Conservation (phyloP, 352 stramenopile genomes). For the Globisporangium mamillatum region DNA sequence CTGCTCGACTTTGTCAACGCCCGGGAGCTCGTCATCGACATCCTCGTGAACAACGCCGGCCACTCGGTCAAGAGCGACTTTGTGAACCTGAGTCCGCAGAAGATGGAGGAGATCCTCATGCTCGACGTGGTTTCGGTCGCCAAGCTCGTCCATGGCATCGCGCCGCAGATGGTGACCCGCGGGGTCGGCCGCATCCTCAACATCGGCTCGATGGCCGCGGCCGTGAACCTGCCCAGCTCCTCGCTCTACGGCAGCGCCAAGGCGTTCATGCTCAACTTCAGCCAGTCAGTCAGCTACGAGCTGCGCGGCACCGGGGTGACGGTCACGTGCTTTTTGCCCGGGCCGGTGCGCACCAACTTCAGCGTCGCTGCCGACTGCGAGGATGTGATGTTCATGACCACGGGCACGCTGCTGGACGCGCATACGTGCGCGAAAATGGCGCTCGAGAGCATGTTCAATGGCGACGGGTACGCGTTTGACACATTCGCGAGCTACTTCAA, state of each 20-base stretch:
- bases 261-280: conserved; percentile 67
- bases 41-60: conserved; percentile 85
- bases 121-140: conserved; percentile 55
- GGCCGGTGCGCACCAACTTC: conserved; percentile 67
- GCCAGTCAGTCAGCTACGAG: conserved; percentile 69
- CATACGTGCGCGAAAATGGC: conserved; percentile 13
- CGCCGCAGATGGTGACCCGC: conserved; percentile 67
- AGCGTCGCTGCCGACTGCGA: conserved; percentile 34
- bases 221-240: conserved; percentile 48
- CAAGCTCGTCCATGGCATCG: conserved; percentile 50
- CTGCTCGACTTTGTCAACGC: conserved; percentile 54
- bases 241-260: conserved; percentile 71
- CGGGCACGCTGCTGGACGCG: neutral
- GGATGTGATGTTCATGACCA: conserved; percentile 22
- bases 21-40: conserved; percentile 68
- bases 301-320: conserved; percentile 53
- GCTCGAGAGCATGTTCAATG: conserved; percentile 21
- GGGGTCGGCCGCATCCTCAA: conserved; percentile 73
- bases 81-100: conserved; percentile 6
- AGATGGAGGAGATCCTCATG: conserved; percentile 53
- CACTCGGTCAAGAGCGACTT: conserved; percentile 43
- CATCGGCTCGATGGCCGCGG: conserved; percentile 55
- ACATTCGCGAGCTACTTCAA: conserved; percentile 25
- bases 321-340: conserved; percentile 64
- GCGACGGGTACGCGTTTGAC: conserved; percentile 39